Evolutionary conservation across 2,329 filamentous ascomycete genomes (phyloP).

Genomic region (Neurospora sp.): DNA sequence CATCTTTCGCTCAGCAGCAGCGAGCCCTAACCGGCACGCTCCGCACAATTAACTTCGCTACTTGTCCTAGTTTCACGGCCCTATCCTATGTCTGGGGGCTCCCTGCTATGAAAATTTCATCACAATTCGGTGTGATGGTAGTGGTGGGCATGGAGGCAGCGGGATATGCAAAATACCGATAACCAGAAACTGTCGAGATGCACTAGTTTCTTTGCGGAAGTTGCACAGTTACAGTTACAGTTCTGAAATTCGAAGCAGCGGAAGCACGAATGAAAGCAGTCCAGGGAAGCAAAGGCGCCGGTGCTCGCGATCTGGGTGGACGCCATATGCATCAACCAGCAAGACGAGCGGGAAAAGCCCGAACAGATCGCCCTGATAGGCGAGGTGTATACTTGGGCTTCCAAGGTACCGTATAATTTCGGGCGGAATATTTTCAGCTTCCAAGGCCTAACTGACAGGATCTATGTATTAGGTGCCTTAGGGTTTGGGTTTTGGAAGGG

Average conservation of each 20-base stretch:
- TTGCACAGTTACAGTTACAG: background rate
- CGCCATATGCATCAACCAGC: constrained; percentile 9
- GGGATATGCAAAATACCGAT: background rate
- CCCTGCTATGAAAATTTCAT: background rate
- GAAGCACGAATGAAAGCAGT: background rate
- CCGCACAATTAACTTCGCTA: background rate
- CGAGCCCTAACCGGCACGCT: background rate
- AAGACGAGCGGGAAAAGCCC: constrained; percentile 4
- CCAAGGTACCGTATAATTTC: background rate
- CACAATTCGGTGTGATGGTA: background rate
- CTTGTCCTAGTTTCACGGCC: background rate
- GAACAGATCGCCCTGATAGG: constrained; percentile 8
- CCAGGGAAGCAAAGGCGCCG: background rate
- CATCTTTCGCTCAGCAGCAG: background rate
- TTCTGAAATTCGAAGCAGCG: background rate
- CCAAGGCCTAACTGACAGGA: too few relatives aligned
- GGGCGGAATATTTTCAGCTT: too few relatives aligned
- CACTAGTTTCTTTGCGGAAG: background rate
- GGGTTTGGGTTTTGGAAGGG: too few relatives aligned
- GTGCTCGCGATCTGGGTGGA: constrained; percentile 2
- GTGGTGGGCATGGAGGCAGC: background rate
- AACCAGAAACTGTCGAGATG: background rate
- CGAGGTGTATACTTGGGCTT: constrained; percentile 7
- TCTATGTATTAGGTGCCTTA: too few relatives aligned
- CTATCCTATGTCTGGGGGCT: background rate